Evolutionary conservation across 2,329 filamentous ascomycete genomes (phyloP), one percentile per base, ranked within the genome.

Genomic region (Fusarium sp.): DNA sequence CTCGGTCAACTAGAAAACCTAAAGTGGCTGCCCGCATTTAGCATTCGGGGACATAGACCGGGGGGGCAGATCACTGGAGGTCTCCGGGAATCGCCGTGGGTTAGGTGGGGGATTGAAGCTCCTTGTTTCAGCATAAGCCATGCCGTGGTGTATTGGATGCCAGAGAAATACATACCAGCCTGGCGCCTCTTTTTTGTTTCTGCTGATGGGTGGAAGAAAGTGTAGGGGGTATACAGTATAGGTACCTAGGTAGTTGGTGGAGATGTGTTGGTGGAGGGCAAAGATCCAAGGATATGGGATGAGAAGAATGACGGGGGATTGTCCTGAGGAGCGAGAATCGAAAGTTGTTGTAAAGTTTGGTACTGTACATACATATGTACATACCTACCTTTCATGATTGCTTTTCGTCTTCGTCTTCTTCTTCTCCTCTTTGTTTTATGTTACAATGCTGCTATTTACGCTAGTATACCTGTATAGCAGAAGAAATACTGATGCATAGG

Each of bases 41-140:
- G 48, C 35, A 47, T 33, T 60, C n/a, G 39, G 54, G 54, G 54
- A 48, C 39, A 26, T 14, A 44, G 51, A 47, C 18, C 41, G 9
- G 22, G 24, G 54, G 54, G 54, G 30, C 24, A 33, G 33, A 45
- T 28, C 38, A 35, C 30, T 57, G 14, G 31, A 45, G 38, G 30
- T 47, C 51, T 66, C 70, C 60, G 65, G 65, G 42, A 65, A 73
- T 60, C 60, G 53, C 61, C 65, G 65, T 61, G 70, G 70, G 64
- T 60, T 65, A 35, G 51, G 58, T 72, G 45, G 53, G 38, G 53
- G 24, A 35, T 30, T 39, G 45, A 38, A 22, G 42, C 44, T 59
- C 30, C 55, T 42, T 57, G 65, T 66, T 70, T 70, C 47, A 72
- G 53, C 55, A 41, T 60, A 45, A 57, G 54, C 24, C 54, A 35